A percentile compares a stretch with the other conserved stretches of the same genome.
Evolutionary conservation across 108 stramenopile species (phyloP).

Genomic region (Discostella pseudostelligera): DNA sequence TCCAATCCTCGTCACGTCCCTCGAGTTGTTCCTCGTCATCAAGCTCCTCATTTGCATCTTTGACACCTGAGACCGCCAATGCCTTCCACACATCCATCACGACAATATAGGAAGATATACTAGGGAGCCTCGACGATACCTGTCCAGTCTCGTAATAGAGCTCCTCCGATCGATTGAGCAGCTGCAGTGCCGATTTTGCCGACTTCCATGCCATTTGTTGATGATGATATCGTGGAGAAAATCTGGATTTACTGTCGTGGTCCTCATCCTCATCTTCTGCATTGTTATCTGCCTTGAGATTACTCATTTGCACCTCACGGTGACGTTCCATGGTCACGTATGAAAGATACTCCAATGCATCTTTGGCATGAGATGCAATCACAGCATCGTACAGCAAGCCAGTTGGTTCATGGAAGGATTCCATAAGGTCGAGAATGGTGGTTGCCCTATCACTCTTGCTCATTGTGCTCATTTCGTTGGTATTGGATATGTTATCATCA

Average conservation of each 20-base stretch:
- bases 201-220: constrained; percentile 30
- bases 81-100: constrained; percentile 43
- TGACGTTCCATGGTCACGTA: not conserved
- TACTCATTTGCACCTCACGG: not conserved
- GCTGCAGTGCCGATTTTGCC: constrained; percentile 23
- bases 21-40: not conserved
- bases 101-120: constrained; percentile 34
- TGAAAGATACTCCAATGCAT: constrained; percentile 21
- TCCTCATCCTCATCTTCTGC: not conserved
- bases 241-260: not conserved
- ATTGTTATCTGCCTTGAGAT: not conserved
- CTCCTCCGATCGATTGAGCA: constrained; percentile 38
- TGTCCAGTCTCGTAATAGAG: constrained; percentile 34
- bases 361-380: constrained; percentile 25
- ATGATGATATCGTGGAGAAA: not conserved
- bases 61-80: constrained; percentile 11
- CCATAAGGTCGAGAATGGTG: constrained; percentile 31
- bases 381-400: constrained; percentile 22
- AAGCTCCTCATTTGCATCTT: not conserved
- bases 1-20: constrained; percentile 1
- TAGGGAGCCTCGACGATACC: constrained; percentile 12
- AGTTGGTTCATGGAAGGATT: constrained; percentile 29
- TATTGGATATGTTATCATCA: constrained; percentile 6
- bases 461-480: not conserved
- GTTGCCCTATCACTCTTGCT: constrained; percentile 32